Conservation (phyloP, 805 yeast species). For the Starmerella kuoi region DNA sequence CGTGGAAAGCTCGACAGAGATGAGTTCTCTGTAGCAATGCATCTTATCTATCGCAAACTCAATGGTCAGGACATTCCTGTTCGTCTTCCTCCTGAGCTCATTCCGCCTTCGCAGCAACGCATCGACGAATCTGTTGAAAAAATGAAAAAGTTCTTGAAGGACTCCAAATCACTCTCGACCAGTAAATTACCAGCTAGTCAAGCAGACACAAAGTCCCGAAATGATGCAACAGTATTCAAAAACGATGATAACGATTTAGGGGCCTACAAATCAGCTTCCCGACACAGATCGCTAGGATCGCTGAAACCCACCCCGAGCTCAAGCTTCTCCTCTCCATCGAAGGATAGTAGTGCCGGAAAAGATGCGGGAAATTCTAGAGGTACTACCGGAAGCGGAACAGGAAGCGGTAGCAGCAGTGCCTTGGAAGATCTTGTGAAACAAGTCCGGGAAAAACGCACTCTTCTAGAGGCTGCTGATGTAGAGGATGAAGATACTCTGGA, state of each 20-base stretch:
- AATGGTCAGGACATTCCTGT: conserved; percentile 81
- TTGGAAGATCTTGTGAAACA: conserved; percentile 48
- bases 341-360: background rate
- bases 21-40: conserved; percentile 95
- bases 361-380: background rate
- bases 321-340: too few relatives aligned
- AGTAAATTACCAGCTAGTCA: conserved; percentile 13
- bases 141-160: conserved; percentile 49
- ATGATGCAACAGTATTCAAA: conserved; percentile 49
- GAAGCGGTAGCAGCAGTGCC: background rate
- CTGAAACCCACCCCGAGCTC: background rate
- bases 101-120: conserved; percentile 74
- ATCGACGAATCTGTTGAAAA: conserved; percentile 58
- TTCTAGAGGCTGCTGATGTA: conserved; percentile 56
- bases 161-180: conserved; percentile 28
- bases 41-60: conserved; percentile 77
- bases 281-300: conserved; percentile 37
- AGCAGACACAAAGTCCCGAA: conserved; percentile 16
- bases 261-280: conserved; percentile 48
- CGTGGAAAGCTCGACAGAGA: conserved; percentile 76
- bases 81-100: conserved; percentile 71
- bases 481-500: conserved; percentile 35
- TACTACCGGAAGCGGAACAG: background rate
- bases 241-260: conserved; percentile 53
- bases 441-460: conserved; percentile 58